A percentile compares a stretch with the other conserved stretches of the same genome.
Conservation (phyloP, 306 rosid species). For the Sicyos edulis region DNA sequence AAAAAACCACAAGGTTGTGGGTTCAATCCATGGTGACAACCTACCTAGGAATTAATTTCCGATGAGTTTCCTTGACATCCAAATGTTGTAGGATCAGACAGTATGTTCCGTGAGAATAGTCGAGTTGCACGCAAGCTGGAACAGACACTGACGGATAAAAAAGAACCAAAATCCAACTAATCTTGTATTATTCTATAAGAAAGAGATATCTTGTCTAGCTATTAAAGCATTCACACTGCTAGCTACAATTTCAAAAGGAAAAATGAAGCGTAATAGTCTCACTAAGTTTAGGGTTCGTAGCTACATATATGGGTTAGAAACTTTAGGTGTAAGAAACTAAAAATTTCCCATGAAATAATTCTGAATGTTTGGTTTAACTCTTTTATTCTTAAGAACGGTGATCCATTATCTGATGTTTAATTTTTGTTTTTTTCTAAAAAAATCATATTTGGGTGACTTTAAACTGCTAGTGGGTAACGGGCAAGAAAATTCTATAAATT, state of each 20-base stretch:
- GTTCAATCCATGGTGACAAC: too few species aligned
- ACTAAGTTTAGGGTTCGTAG: background rate
- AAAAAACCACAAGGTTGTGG: too few species aligned
- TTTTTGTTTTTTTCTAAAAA: background rate
- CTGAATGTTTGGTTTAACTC: background rate
- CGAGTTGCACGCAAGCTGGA: too few species aligned
- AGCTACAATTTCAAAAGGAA: background rate
- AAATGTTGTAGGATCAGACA: too few species aligned
- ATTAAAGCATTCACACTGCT: background rate
- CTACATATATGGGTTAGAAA: background rate
- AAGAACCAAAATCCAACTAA: background rate
- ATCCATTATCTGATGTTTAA: background rate
- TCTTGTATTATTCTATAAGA: background rate
- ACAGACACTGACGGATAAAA: too few species aligned
- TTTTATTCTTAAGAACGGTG: background rate
- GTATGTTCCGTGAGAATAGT: too few species aligned
- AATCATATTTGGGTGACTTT: background rate
- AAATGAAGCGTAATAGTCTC: background rate
- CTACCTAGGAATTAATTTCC: too few species aligned
- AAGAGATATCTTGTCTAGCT: background rate
- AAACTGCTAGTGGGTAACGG: conserved; percentile 4
- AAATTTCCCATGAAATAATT: background rate
- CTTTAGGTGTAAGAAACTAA: too few species aligned
- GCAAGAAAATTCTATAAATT: conserved; percentile 23
- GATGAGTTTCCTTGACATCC: too few species aligned